These are phyloP conservation scores for Wallacemonas rigidus DNA, from an alignment of 208 protist genomes.

Conservation along the genomic window DNA sequence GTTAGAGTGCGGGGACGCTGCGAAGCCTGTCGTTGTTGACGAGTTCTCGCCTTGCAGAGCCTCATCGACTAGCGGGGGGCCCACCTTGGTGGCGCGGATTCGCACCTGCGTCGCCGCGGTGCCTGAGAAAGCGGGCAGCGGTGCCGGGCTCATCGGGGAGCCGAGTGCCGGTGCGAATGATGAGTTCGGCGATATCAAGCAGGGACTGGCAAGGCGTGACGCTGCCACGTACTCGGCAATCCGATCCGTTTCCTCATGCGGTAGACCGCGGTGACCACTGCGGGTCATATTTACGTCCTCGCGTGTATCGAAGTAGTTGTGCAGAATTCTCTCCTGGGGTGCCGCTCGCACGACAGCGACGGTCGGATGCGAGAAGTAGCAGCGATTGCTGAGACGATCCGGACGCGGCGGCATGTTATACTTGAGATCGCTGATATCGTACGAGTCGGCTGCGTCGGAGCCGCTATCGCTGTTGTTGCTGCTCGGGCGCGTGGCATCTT, in stretches of 20 bases:
- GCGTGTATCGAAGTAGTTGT: constrained; percentile 22
- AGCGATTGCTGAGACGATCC: constrained; percentile 23
- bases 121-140: background rate
- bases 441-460: background rate
- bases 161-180: background rate
- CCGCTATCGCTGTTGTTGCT: constrained; percentile 11
- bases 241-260: background rate
- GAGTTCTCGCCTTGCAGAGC: background rate
- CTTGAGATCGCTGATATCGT: constrained; percentile 9
- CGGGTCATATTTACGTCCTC: background rate
- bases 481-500: constrained; percentile 6
- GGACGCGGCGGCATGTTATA: constrained; percentile 20
- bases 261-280: constrained; percentile 8
- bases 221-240: constrained; percentile 5
- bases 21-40: background rate
- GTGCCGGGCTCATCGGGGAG: background rate
- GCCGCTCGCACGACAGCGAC: constrained; percentile 16
- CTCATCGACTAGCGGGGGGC: background rate
- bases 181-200: background rate
- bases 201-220: background rate
- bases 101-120: background rate
- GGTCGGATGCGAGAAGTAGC: constrained; percentile 31
- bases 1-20: background rate
- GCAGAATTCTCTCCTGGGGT: constrained; percentile 15
- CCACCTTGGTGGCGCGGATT: background rate